Evolutionary conservation across 768 basidiomycete species (phyloP).

Genomic region (Lenzites betulinus): DNA sequence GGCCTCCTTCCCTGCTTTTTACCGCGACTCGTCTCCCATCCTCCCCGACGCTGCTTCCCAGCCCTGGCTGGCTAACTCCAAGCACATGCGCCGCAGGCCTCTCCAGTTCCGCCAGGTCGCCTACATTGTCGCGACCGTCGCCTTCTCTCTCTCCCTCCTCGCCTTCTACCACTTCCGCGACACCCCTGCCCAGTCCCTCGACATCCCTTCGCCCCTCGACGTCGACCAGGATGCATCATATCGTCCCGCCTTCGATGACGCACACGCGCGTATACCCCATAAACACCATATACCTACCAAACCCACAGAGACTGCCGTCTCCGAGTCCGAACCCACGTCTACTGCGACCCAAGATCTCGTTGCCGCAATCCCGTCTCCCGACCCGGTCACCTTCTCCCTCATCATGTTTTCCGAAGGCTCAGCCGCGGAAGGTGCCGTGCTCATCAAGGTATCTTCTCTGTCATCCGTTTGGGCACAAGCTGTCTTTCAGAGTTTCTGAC

Average conservation of each 20-base stretch:
- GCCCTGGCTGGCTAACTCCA: conserved; percentile 20
- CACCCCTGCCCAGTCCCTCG: not conserved
- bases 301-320: not conserved
- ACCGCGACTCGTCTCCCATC: conserved; percentile 10
- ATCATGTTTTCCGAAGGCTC: conserved; percentile 47
- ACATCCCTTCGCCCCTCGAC: not conserved
- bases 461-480: not conserved
- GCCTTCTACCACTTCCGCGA: conserved; percentile 13
- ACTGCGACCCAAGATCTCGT: not conserved
- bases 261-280: conserved; percentile 9
- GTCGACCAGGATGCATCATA: not conserved
- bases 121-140: conserved; percentile 10
- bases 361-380: conserved; percentile 8
- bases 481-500: not conserved
- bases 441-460: conserved; percentile 40
- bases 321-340: not conserved
- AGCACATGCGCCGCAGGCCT: conserved; percentile 18
- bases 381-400: conserved; percentile 44
- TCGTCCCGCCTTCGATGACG: conserved; percentile 2
- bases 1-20: conserved; percentile 13
- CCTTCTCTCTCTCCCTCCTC: conserved; percentile 13
- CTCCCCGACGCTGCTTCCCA: conserved; percentile 8
- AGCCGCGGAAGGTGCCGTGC: conserved; percentile 43
- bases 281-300: not conserved
- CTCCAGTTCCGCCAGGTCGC: conserved; percentile 14